phyloP scores from a whole-genome alignment of 139 green algal species.

The Ettlia oleoabundans region DNA sequence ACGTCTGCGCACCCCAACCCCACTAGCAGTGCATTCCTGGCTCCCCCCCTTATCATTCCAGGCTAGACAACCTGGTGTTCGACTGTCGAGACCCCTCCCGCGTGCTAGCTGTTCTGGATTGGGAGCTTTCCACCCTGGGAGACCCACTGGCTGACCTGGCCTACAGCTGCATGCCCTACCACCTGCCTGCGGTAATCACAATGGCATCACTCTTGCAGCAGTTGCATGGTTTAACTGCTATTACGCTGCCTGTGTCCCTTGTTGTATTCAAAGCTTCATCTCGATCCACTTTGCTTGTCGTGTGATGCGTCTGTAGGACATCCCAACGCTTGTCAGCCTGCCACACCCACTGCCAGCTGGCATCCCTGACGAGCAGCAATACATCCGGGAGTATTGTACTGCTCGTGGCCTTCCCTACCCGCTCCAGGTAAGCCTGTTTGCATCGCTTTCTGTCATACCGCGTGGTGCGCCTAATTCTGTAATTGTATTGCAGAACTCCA shows the following conservation, averaged over 20 bases:
- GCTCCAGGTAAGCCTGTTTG: constrained; percentile 44
- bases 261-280: too few species aligned
- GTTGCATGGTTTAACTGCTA: too few species aligned
- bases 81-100: constrained; percentile 1
- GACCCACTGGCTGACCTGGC: constrained; percentile 90
- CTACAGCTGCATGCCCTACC: constrained; percentile 93
- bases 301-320: neutral
- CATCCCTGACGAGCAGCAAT: constrained; percentile 82
- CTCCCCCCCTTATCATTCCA: constrained; percentile 20
- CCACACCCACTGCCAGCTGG: constrained; percentile 62
- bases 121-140: constrained; percentile 98
- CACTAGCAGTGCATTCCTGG: too few species aligned
- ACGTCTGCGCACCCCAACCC: too few species aligned
- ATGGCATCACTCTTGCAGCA: too few species aligned
- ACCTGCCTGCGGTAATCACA: constrained; percentile 61
- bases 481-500: too few species aligned
- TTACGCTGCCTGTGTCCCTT: too few species aligned
- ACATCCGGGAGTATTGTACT: constrained; percentile 79
- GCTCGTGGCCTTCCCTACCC: constrained; percentile 51
- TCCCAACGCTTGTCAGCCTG: constrained; percentile 31
- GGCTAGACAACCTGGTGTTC: constrained; percentile 97
- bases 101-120: constrained; percentile 93
- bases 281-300: too few species aligned
- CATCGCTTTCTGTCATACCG: too few species aligned
- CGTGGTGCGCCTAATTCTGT: too few species aligned